Evolutionary conservation across 176 grass and related monocot genomes (phyloP).

Genomic region (Lolium perenne): DNA sequence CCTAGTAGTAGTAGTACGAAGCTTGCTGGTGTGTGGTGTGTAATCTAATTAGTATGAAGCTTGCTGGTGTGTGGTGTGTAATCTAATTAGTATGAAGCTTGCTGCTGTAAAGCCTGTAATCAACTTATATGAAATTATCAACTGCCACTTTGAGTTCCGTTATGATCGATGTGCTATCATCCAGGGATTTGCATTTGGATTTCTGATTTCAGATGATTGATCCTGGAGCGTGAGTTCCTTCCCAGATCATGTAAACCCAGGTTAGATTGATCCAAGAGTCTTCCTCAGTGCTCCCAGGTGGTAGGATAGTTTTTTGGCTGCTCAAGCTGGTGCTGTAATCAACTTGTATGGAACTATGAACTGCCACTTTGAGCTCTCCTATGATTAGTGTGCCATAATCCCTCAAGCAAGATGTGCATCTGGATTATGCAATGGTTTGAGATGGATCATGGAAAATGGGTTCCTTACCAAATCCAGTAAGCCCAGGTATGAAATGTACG

Average conservation of each 20-base stretch:
- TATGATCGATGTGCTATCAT: background rate
- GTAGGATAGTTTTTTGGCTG: background rate
- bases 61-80: background rate
- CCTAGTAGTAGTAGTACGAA: background rate
- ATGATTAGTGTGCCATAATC: background rate
- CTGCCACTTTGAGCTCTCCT: background rate
- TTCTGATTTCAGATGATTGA: background rate
- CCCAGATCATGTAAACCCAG: background rate
- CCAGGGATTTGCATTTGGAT: background rate
- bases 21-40: background rate
- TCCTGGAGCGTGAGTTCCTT: background rate
- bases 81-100: background rate
- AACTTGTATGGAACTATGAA: background rate
- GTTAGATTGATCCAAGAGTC: too few relatives aligned
- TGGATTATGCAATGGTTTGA: background rate
- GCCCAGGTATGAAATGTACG: background rate
- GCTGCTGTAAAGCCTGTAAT: background rate
- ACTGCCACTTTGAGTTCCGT: background rate
- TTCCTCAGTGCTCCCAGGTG: background rate
- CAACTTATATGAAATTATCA: background rate
- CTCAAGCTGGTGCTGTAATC: background rate
- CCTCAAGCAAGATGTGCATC: too few relatives aligned
- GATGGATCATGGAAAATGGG: background rate
- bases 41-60: background rate
- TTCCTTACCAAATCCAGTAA: background rate